Conservation (phyloP, 805 yeast species). For the Cyberlindnera sargentensis region DNA sequence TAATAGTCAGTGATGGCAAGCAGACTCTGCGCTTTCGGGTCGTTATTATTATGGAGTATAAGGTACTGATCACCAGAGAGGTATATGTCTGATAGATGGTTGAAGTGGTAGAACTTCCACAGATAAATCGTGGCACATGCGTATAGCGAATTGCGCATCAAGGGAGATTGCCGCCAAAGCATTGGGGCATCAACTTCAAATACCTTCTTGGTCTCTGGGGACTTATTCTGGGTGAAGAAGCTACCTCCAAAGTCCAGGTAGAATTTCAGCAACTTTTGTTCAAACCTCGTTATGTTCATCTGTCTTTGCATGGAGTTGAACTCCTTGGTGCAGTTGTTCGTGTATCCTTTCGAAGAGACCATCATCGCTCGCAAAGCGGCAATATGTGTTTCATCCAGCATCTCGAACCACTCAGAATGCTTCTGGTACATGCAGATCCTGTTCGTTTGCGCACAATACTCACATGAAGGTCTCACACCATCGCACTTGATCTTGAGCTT, state of each 20-base stretch:
- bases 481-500: conserved; percentile 87
- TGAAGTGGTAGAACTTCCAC: conserved; percentile 14
- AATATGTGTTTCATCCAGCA: too few species aligned
- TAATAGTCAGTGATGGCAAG: conserved; percentile 11
- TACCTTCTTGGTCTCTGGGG: conserved; percentile 5
- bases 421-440: conserved; percentile 62
- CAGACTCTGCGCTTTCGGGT: conserved; percentile 6
- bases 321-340: background rate
- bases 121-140: conserved; percentile 17
- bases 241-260: conserved; percentile 18
- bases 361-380: too few species aligned
- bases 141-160: conserved; percentile 14
- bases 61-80: conserved; percentile 11
- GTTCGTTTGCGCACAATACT: conserved; percentile 70
- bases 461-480: conserved; percentile 72
- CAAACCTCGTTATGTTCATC: conserved; percentile 13
- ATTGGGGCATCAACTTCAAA: conserved; percentile 15
- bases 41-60: conserved; percentile 5
- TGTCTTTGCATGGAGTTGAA: conserved; percentile 17
- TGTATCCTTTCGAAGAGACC: too few species aligned
- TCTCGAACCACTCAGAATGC: background rate
- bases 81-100: conserved; percentile 10
- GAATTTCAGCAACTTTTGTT: conserved; percentile 15
- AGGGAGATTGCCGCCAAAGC: conserved; percentile 12
- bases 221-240: conserved; percentile 14